These are phyloP conservation scores for Xylaria flabelliformis DNA, from an alignment of 495 filamentous ascomycete genomes.

Conservation along the genomic window DNA sequence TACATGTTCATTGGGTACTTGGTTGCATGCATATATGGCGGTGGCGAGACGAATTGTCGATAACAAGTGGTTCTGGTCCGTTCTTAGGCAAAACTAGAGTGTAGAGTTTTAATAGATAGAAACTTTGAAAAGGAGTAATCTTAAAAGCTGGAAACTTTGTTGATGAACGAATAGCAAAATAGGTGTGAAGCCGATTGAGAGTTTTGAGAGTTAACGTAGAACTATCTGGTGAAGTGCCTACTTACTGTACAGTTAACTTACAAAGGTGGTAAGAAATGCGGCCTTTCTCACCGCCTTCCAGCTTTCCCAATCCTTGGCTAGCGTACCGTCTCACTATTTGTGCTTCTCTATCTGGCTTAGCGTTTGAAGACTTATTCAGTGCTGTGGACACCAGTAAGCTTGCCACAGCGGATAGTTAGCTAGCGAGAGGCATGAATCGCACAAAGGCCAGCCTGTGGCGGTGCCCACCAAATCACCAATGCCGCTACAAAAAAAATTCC, in stretches of 20 bases:
- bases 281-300: background rate
- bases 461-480: constrained; percentile 2
- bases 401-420: background rate
- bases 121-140: background rate
- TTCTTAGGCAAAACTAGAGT: background rate
- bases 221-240: background rate
- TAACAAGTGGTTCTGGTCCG: background rate
- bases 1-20: background rate
- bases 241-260: no score
- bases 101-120: background rate
- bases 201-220: background rate
- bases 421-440: constrained; percentile 15
- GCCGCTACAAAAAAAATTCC: background rate
- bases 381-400: constrained; percentile 1
- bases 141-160: background rate
- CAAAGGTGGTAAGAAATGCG: background rate
- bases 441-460: background rate
- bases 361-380: background rate
- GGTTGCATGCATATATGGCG: background rate
- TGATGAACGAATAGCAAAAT: background rate
- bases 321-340: background rate
- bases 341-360: background rate
- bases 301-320: background rate
- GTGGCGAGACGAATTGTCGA: background rate
- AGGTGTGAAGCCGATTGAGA: background rate